A percentile compares a stretch with the other conserved stretches of the same genome.
These are phyloP conservation scores for Ophiostoma montium DNA, from an alignment of 2,329 filamentous ascomycete species.

Conservation along the genomic window DNA sequence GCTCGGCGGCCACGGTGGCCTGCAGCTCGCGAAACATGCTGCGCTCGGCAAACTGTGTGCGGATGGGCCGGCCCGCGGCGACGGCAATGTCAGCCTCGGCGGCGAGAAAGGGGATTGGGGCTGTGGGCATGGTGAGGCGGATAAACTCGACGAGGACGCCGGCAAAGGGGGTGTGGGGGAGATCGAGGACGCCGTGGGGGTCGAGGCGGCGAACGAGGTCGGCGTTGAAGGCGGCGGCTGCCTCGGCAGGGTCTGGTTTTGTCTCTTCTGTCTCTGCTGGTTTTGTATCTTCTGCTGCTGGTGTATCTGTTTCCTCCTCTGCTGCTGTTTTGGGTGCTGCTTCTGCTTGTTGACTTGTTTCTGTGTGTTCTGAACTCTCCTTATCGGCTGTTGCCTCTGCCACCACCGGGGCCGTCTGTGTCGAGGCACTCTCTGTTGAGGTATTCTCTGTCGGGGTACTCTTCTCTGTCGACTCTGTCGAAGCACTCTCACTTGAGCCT, in stretches of 20 bases:
- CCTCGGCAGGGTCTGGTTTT: too few species aligned
- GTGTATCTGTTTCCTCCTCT: background rate
- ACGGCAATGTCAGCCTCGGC: conserved; percentile 7
- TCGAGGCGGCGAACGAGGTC: background rate
- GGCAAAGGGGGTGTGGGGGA: background rate
- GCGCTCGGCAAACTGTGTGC: conserved; percentile 13
- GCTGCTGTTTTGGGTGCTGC: background rate
- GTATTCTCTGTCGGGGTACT: too few species aligned
- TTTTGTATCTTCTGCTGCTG: background rate
- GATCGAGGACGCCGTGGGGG: conserved; percentile 3
- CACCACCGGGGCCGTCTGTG: too few species aligned
- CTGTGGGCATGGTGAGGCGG: background rate
- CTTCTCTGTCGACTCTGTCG: too few species aligned
- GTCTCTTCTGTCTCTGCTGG: background rate
- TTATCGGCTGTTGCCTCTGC: too few species aligned
- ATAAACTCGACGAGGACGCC: background rate
- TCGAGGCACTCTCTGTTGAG: too few species aligned
- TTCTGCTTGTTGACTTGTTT: background rate
- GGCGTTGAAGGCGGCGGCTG: background rate
- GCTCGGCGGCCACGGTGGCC: conserved; percentile 20
- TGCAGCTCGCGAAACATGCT: conserved; percentile 20
- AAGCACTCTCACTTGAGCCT: too few species aligned
- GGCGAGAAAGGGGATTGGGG: background rate
- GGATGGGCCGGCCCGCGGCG: background rate
- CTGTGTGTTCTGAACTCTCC: background rate